Base-by-base conservation (phyloP, 2,329 filamentous ascomycete genomes). In the Colletotrichum sojae region DNA sequence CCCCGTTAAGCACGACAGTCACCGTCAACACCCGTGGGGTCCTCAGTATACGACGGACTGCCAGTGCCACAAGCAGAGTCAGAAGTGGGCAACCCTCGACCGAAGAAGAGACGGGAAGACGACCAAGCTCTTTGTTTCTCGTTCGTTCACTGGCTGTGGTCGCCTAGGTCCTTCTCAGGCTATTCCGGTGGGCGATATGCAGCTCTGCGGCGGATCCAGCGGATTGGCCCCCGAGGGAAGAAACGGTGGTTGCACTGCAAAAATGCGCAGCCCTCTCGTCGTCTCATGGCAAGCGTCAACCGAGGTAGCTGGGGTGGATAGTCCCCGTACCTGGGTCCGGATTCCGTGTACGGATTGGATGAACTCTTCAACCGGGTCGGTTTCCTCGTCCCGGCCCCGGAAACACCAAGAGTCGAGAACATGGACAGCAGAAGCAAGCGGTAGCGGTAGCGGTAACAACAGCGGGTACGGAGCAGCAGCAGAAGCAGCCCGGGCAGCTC, bases 201-300 rank as follows among this genome's bases (percentile, higher is more conserved):
- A 69, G 43, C 55, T 61, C 22, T 60, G 51, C 67, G 56, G 67
- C 62, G 67, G 62, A 69, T 56, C 62, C 63, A 67, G 49, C 56
- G 55, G 25, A 56, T 45, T 56, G 63, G 51, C 51, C 54, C 51
- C 62, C 55, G 62, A 56, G 40, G 66, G 51, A 57, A 60, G 20
- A 27, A 64, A 45, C 54, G 39, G 45, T 46, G 55, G 62, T 67
- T 43, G 52, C 55, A 53, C 49, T 69, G 62, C 56, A 56, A 69
- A 49, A 69, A 49, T 55, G 43, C 51, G 49, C 66, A 51, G 54
- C 45, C 31, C 43, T 20, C 20, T 49, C 46, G 45, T 22, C 46
- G 25, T 54, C 39, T 62, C 22, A 39, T 43, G n/a, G 39, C 45
- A n/a, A 62, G 39, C 39, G 36, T 54, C 59, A 62, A 62, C 59